Evolutionary conservation across 768 basidiomycete species (phyloP).

Genomic region (Phanerochaete carnosa): DNA sequence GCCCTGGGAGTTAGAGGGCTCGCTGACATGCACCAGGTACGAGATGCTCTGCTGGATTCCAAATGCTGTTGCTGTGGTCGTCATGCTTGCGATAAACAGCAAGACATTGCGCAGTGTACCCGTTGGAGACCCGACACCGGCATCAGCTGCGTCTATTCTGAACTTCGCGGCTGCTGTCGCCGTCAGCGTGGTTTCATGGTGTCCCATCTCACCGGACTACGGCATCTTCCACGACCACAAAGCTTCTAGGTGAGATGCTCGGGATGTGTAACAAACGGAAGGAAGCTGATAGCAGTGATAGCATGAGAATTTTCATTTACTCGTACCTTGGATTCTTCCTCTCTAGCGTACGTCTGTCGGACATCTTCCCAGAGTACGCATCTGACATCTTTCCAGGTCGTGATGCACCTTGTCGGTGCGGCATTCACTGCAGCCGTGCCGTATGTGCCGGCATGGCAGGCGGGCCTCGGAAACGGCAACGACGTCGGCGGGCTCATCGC

Average conservation of each 20-base stretch:
- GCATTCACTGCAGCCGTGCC: slow-evolving; percentile 42
- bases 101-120: slow-evolving; percentile 26
- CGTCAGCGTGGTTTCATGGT: slow-evolving; percentile 40
- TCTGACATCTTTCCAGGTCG: slow-evolving; percentile 24
- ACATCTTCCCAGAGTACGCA: background rate
- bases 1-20: background rate
- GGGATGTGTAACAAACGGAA: too few species aligned
- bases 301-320: slow-evolving; percentile 40
- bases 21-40: slow-evolving; percentile 21
- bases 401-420: slow-evolving; percentile 41
- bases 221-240: slow-evolving; percentile 42
- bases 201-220: slow-evolving; percentile 43
- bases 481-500: slow-evolving; percentile 46
- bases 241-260: slow-evolving; percentile 14
- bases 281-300: too few species aligned
- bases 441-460: slow-evolving; percentile 36
- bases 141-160: slow-evolving; percentile 32
- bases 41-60: slow-evolving; percentile 39
- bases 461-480: slow-evolving; percentile 35
- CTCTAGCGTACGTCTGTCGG: slow-evolving; percentile 31
- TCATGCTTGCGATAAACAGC: slow-evolving; percentile 34
- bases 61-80: slow-evolving; percentile 34
- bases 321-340: slow-evolving; percentile 44
- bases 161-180: slow-evolving; percentile 43
- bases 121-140: slow-evolving; percentile 18